Percentiles rank a stretch among this genome's conserved stretches.
These are phyloP conservation scores for Mortierella sp. DNA, from an alignment of 371 early-diverging fungal genomes.

Conservation along the genomic window DNA sequence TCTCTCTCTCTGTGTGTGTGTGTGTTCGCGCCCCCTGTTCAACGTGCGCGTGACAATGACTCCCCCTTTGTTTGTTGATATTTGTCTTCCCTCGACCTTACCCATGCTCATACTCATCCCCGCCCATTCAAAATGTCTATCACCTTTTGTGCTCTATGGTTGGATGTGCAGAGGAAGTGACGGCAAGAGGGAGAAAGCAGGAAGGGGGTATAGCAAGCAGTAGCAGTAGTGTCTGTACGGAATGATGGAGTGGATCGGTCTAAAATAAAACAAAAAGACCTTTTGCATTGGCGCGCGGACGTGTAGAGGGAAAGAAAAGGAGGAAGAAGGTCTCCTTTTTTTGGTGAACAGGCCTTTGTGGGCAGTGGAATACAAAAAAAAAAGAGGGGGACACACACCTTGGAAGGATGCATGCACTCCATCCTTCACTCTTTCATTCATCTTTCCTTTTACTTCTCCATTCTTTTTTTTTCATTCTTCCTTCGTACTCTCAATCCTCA, in stretches of 20 bases:
- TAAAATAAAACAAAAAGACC: neutral
- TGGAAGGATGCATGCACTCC: neutral
- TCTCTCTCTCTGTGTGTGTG: too few relatives aligned
- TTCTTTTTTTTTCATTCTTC: neutral
- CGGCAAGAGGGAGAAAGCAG: too few relatives aligned
- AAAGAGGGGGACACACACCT: neutral
- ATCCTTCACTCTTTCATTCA: neutral
- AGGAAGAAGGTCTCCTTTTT: neutral
- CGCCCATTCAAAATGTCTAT: too few relatives aligned
- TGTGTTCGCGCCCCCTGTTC: neutral
- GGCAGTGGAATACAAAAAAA: neutral
- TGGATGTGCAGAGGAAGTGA: too few relatives aligned
- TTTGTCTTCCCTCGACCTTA: neutral
- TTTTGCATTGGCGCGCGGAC: neutral
- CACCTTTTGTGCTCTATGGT: too few relatives aligned
- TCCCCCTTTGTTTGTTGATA: neutral
- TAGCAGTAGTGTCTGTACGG: too few relatives aligned
- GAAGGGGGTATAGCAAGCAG: too few relatives aligned
- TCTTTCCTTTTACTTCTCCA: neutral
- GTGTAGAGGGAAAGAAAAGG: neutral
- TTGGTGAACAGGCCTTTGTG: neutral
- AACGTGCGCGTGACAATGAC: slow-evolving; percentile 7
- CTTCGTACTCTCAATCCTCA: neutral
- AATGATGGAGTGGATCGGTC: neutral
- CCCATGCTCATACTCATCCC: too few relatives aligned